phyloP scores from a whole-genome alignment of 306 rosid species.

The Phaseolus lunatus region DNA sequence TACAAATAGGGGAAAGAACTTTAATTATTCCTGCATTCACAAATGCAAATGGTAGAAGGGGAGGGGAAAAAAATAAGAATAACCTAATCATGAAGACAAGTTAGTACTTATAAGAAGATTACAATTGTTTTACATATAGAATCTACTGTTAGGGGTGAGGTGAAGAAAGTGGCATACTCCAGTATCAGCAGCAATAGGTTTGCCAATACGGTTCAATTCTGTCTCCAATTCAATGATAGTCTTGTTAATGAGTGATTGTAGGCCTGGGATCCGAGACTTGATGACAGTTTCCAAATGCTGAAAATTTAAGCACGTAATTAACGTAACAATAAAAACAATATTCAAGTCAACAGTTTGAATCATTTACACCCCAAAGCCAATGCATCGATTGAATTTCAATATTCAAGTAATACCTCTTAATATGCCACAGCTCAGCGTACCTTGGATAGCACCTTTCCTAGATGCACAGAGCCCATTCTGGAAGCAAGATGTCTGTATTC shows the following conservation, averaged over 20 bases:
- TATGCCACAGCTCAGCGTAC: constrained; percentile 50
- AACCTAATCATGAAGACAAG: constrained; percentile 15
- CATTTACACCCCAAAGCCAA: constrained; percentile 15
- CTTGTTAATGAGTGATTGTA: constrained; percentile 91
- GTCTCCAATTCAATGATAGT: constrained; percentile 87
- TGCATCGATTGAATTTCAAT: constrained; percentile 16
- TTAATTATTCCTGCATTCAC: constrained; percentile 21
- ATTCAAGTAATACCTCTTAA: constrained; percentile 28
- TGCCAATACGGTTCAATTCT: constrained; percentile 90
- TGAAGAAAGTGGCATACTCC: constrained; percentile 66
- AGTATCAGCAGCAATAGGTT: constrained; percentile 88
- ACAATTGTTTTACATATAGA: background rate
- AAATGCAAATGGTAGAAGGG: background rate
- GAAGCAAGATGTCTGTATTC: constrained; percentile 93
- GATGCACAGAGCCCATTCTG: constrained; percentile 99
- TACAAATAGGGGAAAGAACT: constrained; percentile 51
- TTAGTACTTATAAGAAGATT: constrained; percentile 3
- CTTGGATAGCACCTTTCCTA: constrained; percentile 94
- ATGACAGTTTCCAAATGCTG: constrained; percentile 98
- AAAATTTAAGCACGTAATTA: constrained; percentile 34
- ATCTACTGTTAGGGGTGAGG: background rate
- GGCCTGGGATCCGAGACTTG: constrained; percentile 95
- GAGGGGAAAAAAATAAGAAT: background rate
- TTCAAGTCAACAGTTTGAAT: background rate
- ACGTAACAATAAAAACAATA: background rate